Base-by-base conservation (phyloP, 805 yeast species). In the Schizosaccharomyces cryophilus region DNA sequence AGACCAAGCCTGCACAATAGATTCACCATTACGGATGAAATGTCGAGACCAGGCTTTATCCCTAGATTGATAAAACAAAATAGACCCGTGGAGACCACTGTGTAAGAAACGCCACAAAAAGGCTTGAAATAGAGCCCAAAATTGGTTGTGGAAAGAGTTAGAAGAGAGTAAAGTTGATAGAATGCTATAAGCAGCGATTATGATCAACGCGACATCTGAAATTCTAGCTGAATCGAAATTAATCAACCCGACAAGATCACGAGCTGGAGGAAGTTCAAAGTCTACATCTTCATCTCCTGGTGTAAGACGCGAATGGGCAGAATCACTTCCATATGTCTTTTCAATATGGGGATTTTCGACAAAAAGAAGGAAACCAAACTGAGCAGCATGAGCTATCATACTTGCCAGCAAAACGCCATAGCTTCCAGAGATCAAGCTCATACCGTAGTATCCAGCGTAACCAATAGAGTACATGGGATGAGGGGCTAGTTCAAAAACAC, bases 381-480 rank as follows among this genome's bases (percentile, higher is more conserved):
- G 95, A 61, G 79, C 73, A 61, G 83, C 77, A 70, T 86, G 95
- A 11, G 93, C 95, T 62, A 80, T 70, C 17, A 85, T 72, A 0
- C 94, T 85, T 38, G 84, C 82, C 17, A 78, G 71, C 64, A 86
- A 75, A 5, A 86, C 82, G 7, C 83, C 77, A 66, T 85, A 84
- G 29, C 87, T 82, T 64, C 85, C 82, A 4, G 89, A 76, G 66
- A 86, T 82, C 64, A 86, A 73, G 0, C 90, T 87, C 67, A 85
- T 79, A 0, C 95, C 95, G 67, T 86, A 86, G 72, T 84, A 86
- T 0, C 95, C 95, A 61, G 86, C 79, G 68, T 86, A 86, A 6
- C 95, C 95, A 62, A 87, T 83, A 0, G 94, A 84, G 70, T 86
- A 86, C 95, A 86, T 86, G 61, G 95, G 95, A 68, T 86, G 95